phyloP scores from a whole-genome alignment of 495 filamentous ascomycete species.

The Podospora pseudopauciseta region DNA sequence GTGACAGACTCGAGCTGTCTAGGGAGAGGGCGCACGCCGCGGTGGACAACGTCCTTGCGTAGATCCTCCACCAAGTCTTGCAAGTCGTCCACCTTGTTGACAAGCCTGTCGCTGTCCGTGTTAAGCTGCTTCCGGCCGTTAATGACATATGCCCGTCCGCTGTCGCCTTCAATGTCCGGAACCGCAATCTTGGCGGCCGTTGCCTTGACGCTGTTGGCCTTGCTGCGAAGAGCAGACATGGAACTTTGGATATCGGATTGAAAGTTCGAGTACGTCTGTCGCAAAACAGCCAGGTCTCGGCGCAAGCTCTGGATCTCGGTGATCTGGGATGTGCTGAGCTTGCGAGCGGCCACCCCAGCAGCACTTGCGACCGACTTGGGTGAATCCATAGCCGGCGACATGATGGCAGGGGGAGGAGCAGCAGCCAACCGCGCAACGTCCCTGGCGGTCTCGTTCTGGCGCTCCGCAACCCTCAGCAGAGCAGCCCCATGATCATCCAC shows the following conservation, averaged over 20 bases:
- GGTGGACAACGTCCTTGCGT: slow-evolving; percentile 91
- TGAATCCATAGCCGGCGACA: slow-evolving; percentile 35
- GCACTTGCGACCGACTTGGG: slow-evolving; percentile 25
- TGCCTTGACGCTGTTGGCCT: slow-evolving; percentile 74
- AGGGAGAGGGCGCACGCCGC: slow-evolving; percentile 90
- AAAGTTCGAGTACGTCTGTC: slow-evolving; percentile 90
- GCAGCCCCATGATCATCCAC: slow-evolving; percentile 74
- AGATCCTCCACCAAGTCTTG: slow-evolving; percentile 96
- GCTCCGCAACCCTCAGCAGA: slow-evolving; percentile 84
- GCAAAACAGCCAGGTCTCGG: slow-evolving; percentile 85
- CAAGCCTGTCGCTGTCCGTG: slow-evolving; percentile 79
- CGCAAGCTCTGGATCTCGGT: slow-evolving; percentile 77
- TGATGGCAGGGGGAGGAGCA: slow-evolving; percentile 50
- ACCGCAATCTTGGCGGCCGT: slow-evolving; percentile 64
- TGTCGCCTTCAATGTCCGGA: slow-evolving; percentile 62
- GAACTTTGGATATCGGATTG: slow-evolving; percentile 81
- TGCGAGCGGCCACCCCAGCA: slow-evolving; percentile 23
- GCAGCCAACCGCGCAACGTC: slow-evolving; percentile 81
- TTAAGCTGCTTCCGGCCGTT: slow-evolving; percentile 79
- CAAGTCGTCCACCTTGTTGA: slow-evolving; percentile 88
- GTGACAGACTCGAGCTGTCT: slow-evolving; percentile 82
- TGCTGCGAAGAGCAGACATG: slow-evolving; percentile 76
- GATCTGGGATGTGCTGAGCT: slow-evolving; percentile 52
- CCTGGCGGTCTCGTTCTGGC: slow-evolving; percentile 86
- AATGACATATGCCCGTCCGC: slow-evolving; percentile 78